Conservation (phyloP, 306 rosid genomes). For the Chamaecrista fasciculata region DNA sequence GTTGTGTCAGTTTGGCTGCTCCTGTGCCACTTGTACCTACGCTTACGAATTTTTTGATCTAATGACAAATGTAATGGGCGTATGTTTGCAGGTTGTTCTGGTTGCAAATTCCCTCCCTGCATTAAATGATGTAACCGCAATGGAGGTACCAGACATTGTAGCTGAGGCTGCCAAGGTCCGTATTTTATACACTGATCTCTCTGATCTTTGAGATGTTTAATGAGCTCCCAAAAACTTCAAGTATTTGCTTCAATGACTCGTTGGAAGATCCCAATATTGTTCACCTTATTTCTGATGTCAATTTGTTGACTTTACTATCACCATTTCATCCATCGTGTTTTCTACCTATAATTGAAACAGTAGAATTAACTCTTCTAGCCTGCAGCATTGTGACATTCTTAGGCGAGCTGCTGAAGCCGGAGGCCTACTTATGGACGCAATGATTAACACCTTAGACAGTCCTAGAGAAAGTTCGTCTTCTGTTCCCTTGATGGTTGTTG, state of each 20-base stretch:
- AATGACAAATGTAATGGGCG: neutral
- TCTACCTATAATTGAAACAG: neutral
- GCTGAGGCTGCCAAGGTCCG: constrained; percentile 98
- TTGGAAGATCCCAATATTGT: constrained; percentile 3
- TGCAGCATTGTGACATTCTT: constrained; percentile 92
- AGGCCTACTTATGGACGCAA: constrained; percentile 91
- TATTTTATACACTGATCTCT: constrained; percentile 1
- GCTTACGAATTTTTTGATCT: constrained; percentile 7
- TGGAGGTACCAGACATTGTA: constrained; percentile 95
- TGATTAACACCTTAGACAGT: constrained; percentile 60
- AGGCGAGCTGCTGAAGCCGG: constrained; percentile 97
- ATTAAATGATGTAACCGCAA: constrained; percentile 88
- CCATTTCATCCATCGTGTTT: neutral
- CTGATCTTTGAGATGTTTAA: neutral
- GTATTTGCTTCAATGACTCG: neutral
- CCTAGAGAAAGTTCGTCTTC: constrained; percentile 52
- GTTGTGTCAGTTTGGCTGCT: constrained; percentile 5
- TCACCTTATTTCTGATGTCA: neutral
- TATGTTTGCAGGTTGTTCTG: constrained; percentile 76
- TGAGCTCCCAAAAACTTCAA: neutral
- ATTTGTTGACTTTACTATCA: constrained; percentile 6
- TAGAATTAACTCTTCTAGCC: constrained; percentile 38
- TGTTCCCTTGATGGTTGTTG: constrained; percentile 89
- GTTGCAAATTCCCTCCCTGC: constrained; percentile 98
- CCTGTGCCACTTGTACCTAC: neutral